These are phyloP conservation scores for Ophiosphaerella narmari DNA, from an alignment of 2,329 filamentous ascomycete genomes.

Conservation along the genomic window DNA sequence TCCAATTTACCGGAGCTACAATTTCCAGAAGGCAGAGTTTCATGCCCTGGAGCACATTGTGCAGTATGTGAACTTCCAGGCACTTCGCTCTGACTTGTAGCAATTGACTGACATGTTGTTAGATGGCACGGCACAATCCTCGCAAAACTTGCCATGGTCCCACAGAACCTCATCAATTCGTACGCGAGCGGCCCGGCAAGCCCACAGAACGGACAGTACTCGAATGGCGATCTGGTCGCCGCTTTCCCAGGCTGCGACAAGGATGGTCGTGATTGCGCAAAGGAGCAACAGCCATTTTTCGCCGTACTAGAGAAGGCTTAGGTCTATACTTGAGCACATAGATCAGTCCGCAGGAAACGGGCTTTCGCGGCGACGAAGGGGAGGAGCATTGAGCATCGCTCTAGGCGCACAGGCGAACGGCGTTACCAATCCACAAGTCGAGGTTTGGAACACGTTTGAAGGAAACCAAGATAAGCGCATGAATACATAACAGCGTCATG, in stretches of 20 bases:
- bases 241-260: conserved; percentile 74
- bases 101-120: conserved; percentile 45
- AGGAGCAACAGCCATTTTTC: conserved; percentile 66
- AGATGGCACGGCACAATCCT: conserved; percentile 98
- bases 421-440: background rate
- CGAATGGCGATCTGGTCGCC: conserved; percentile 83
- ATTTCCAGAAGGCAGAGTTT: conserved; percentile 91
- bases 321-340: conserved; percentile 3
- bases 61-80: conserved; percentile 43
- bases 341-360: background rate
- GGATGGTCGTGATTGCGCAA: conserved; percentile 67
- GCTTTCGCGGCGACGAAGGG: background rate
- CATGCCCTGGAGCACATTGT: conserved; percentile 76
- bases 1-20: conserved; percentile 89
- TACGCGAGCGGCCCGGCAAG: conserved; percentile 60
- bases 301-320: conserved; percentile 34
- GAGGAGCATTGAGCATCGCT: background rate
- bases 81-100: background rate
- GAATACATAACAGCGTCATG: conserved; percentile 3
- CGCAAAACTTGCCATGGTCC: conserved; percentile 85
- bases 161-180: conserved; percentile 80
- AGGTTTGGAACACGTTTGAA: background rate
- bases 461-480: background rate
- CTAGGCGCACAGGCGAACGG: conserved; percentile 1
- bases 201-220: conserved; percentile 63